A percentile compares a stretch with the other conserved stretches of the same genome.
Conservation (phyloP, 257 asterid genomes). For the Capsicum baccatum region DNA sequence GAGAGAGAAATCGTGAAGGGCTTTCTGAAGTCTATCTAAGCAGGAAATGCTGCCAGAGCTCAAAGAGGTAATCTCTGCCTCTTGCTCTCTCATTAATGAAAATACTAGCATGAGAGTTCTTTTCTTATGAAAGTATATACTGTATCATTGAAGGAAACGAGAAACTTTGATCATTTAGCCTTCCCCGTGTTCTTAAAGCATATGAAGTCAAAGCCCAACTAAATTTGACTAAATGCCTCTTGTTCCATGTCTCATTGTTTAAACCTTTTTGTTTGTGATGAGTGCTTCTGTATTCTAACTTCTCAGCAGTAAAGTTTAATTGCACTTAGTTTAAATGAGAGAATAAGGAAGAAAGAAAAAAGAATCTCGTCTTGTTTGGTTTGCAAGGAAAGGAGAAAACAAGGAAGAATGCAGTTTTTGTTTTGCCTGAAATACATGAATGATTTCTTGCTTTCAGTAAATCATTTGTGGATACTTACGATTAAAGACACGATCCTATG, state of each 20-base stretch:
- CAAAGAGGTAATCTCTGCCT: neutral
- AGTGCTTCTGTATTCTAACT: neutral
- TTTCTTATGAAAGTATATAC: neutral
- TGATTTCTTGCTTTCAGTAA: no score
- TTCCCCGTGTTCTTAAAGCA: neutral
- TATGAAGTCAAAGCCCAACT: neutral
- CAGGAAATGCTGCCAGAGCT: conserved; percentile 8
- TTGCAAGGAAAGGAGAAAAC: neutral
- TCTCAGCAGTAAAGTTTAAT: neutral
- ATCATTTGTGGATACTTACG: no score
- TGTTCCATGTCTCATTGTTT: neutral
- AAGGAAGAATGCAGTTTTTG: neutral
- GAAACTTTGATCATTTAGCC: neutral
- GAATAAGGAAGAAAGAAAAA: neutral
- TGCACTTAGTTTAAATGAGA: neutral
- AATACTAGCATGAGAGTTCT: conserved; percentile 5
- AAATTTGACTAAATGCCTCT: neutral
- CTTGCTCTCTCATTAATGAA: neutral
- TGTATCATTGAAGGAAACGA: neutral
- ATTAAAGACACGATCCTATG: neutral
- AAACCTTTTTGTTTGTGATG: neutral
- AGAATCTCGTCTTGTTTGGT: neutral
- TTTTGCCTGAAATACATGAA: no score
- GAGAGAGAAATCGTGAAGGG: neutral
- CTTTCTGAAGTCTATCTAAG: neutral